Base-by-base conservation (phyloP, 441 rosid species). In the Raphanus hybrid region DNA sequence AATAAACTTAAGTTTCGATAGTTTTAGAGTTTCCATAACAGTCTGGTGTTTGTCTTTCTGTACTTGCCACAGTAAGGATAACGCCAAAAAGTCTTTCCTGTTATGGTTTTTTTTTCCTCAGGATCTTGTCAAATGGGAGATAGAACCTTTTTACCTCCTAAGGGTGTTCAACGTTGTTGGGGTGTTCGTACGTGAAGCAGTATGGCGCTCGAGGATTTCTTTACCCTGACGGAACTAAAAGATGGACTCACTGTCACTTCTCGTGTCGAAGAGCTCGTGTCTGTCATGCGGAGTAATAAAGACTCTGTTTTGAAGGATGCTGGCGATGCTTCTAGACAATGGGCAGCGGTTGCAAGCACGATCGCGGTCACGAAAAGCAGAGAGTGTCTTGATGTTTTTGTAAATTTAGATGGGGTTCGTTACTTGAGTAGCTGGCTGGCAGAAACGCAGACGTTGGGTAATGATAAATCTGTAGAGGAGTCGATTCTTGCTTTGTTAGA, bases 121-220 rank as follows among this genome's bases (percentile, higher is more conserved):
- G 73, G 79, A 73, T 69, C 26, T 75, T 64, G 67, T 84, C 48
- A 10, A 76, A 78, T 86, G 89, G 86, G 77, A 78, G 76, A 74
- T 34, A 78, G 71, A 18, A 61, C 63, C 59, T 74, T 71, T 37
- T 70, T 75, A 32, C 78, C 60, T 64, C 45, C 15, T 69, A 79
- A 69, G 69, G 73, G 81, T 78, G 76, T 73, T 34, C 61, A 71
- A 70, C 78, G 63, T 77, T 55, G 78, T 82, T 75, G 78, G 90
- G 82, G 80, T 85, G 82, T 35, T 85, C 69, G 32, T 81, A 80
- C 86, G 75, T 92, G 82, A 87, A 84, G 83, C 85, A 81, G 68
- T 41, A 96, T 96, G 99, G 86, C 90, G 8, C 93, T 94, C 4
- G 98, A 96, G 81, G 99, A 94, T 89, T 91, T 96, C 82, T 96